Percentiles rank a stretch among this genome's conserved stretches.
Conservation (phyloP, 1,284 basidiomycete species). For the Melampsora americana region DNA sequence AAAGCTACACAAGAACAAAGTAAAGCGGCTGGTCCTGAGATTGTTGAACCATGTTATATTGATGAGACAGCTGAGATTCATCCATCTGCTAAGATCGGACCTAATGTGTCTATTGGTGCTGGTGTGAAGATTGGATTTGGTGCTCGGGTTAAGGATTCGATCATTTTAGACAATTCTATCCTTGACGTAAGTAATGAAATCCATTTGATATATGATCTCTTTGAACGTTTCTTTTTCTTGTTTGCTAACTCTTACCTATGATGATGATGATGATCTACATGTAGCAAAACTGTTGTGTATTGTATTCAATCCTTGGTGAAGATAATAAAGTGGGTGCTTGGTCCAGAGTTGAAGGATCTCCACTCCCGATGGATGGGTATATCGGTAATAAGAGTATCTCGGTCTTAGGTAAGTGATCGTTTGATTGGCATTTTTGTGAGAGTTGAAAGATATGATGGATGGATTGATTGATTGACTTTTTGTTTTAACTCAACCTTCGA, state of each 20-base stretch:
- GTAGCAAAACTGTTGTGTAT: slow-evolving; percentile 57
- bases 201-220: neutral
- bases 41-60: slow-evolving; percentile 58
- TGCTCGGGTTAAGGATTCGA: slow-evolving; percentile 58
- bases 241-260: neutral
- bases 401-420: slow-evolving; percentile 55
- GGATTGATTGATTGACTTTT: no score
- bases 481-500: no score
- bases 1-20: slow-evolving; percentile 30
- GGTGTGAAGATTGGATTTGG: slow-evolving; percentile 57
- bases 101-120: slow-evolving; percentile 50
- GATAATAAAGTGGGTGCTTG: slow-evolving; percentile 57
- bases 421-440: slow-evolving; percentile 47
- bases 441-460: no score
- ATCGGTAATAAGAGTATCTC: slow-evolving; percentile 57
- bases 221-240: slow-evolving; percentile 12
- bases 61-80: slow-evolving; percentile 51
- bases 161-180: slow-evolving; percentile 57
- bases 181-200: slow-evolving; percentile 52
- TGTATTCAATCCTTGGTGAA: slow-evolving; percentile 57
- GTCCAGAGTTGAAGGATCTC: slow-evolving; percentile 58
- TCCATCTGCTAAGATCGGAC: slow-evolving; percentile 50
- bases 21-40: slow-evolving; percentile 50
- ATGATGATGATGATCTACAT: neutral
- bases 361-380: slow-evolving; percentile 51